These are phyloP conservation scores for Kregervanrija delftensis DNA, from an alignment of 805 yeast genomes.

Conservation along the genomic window DNA sequence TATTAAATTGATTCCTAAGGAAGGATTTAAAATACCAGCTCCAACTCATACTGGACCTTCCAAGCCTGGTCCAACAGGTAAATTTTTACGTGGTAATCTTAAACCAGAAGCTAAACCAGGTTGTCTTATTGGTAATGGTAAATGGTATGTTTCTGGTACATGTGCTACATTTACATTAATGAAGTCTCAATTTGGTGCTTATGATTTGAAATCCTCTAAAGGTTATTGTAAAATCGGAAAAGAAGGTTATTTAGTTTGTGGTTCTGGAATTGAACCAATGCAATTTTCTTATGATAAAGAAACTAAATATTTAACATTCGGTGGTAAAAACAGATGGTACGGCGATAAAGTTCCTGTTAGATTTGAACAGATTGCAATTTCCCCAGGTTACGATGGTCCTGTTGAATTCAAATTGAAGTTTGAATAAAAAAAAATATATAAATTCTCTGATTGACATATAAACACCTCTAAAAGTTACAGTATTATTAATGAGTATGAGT, in stretches of 20 bases:
- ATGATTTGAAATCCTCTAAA: constrained; percentile 56
- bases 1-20: constrained; percentile 68
- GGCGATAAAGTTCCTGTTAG: constrained; percentile 38
- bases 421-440: constrained; percentile 8
- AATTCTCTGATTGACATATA: not conserved
- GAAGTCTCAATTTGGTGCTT: constrained; percentile 67
- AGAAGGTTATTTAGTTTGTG: constrained; percentile 25
- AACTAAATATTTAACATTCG: constrained; percentile 44
- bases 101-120: constrained; percentile 50
- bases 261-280: constrained; percentile 30
- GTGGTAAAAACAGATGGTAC: constrained; percentile 59
- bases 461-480: too few species aligned
- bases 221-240: constrained; percentile 61
- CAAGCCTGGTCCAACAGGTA: constrained; percentile 26
- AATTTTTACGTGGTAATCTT: constrained; percentile 37
- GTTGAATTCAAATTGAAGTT: constrained; percentile 33
- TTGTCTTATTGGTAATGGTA: constrained; percentile 79
- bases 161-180: constrained; percentile 70
- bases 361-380: constrained; percentile 41
- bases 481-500: too few species aligned
- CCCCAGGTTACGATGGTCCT: constrained; percentile 35
- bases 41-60: constrained; percentile 22
- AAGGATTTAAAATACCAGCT: constrained; percentile 20
- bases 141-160: constrained; percentile 75
- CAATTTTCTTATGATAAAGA: constrained; percentile 53